phyloP scores from a whole-genome alignment of 2,329 filamentous ascomycete genomes.

The Trichoderma endophyticum region DNA sequence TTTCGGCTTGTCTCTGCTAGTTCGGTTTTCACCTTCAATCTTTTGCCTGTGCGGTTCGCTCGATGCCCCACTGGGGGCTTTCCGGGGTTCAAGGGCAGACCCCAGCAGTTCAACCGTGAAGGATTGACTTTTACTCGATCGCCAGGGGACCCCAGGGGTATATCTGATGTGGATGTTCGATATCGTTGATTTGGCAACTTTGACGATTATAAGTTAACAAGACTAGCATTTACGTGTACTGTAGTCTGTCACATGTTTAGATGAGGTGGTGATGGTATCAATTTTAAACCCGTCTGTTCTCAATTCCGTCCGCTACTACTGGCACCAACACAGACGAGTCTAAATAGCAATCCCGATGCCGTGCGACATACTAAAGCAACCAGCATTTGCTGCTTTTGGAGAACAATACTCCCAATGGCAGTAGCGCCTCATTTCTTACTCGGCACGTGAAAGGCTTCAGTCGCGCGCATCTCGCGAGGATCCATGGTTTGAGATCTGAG shows the following conservation, averaged over 20 bases:
- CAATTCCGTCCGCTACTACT: neutral
- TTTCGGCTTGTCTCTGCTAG: conserved; percentile 4
- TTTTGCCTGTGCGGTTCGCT: conserved; percentile 7
- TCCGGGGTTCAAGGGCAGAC: neutral
- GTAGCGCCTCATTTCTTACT: neutral
- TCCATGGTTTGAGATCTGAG: neutral
- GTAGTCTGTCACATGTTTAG: neutral
- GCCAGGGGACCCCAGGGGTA: neutral
- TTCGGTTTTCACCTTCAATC: neutral
- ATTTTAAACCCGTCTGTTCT: neutral
- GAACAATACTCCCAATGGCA: neutral
- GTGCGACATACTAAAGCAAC: neutral
- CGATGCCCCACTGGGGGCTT: conserved; percentile 14
- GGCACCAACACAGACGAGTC: neutral
- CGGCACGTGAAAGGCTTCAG: neutral
- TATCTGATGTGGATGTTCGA: neutral
- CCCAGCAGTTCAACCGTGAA: neutral
- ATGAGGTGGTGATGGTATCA: neutral
- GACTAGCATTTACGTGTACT: neutral
- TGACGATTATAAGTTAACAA: neutral
- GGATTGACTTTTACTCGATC: neutral
- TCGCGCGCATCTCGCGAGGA: neutral
- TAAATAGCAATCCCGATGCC: neutral
- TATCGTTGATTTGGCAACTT: neutral
- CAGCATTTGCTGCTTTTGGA: neutral